Base-by-base conservation (phyloP, 1,284 basidiomycete genomes). In the Porodaedalea pini region DNA sequence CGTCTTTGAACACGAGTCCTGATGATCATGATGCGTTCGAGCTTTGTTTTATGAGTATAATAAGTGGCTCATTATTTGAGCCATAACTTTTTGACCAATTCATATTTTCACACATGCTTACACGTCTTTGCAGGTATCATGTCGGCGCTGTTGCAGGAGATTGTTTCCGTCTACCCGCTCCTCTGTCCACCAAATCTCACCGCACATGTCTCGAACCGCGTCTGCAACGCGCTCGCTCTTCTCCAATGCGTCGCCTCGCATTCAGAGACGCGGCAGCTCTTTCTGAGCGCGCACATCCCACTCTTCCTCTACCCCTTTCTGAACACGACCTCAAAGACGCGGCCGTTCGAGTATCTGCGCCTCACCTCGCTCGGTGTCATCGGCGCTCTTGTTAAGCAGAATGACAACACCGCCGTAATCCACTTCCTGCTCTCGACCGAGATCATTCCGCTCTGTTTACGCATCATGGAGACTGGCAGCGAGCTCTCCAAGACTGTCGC, bases 391-490 rank as follows among this genome's bases (percentile, higher is more conserved):
- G 97, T 99, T 69, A 99, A 99, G 89, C 94, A 98, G 90, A 98
- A 98, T 71, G 97, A 99, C 76, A 99, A 99, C 74, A 94, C 90
- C 67, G 91, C 95, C 60, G 96, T 99, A 64, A 99, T 99, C 72
- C 97, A 98, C 74, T 99, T 99, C 77, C 81, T 99, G 49, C 83
- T 99, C 39, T 98, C 96, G 8, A 99, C 97, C 52, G 97, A 99
- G 77, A 99, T 99, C 72, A 99, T 99, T 69, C 97, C 97, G 23
- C 88, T 99, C 58, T 99, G 97, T 70, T 83, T 99, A 51, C 89
- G 97, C 53, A 99, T 99, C 74, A 99, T 99, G 97, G 97, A 99
- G 75, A 99, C 97, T 0, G 97, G 97, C 47, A 97, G 94, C 4
- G 97, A 99, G 68, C 83, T 99, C n/a, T 94, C 90, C 62, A 99